Evolutionary conservation across 1,139 yeast genomes (phyloP).

Genomic region (Candida gigantensis): DNA sequence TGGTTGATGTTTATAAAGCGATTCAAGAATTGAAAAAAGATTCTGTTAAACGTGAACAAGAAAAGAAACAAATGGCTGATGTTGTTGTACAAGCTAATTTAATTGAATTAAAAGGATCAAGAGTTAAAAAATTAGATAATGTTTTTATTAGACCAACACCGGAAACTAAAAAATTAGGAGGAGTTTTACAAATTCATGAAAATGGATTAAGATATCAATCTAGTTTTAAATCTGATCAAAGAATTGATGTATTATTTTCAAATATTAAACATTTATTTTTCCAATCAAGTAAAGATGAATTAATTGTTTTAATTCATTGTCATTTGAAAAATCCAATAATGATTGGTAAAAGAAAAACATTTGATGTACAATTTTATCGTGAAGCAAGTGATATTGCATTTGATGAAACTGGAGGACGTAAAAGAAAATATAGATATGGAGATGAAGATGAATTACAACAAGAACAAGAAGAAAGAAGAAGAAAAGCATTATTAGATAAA

Average conservation of each 20-base stretch:
- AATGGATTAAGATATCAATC: conserved; percentile 95
- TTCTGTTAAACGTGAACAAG: conserved; percentile 86
- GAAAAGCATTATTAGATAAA: conserved; percentile 86
- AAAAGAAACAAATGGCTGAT: conserved; percentile 89
- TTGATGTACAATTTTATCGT: conserved; percentile 92
- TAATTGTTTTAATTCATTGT: conserved; percentile 89
- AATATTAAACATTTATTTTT: conserved; percentile 92
- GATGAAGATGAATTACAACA: conserved; percentile 98
- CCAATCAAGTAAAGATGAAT: conserved; percentile 95
- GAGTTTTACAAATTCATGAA: conserved; percentile 87
- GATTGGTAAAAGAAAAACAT: conserved; percentile 94
- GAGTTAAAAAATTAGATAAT: conserved; percentile 84
- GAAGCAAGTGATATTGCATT: conserved; percentile 96
- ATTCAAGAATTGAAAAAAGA: conserved; percentile 93
- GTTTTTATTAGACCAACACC: conserved; percentile 95
- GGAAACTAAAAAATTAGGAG: conserved; percentile 92
- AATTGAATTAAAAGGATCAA: conserved; percentile 72
- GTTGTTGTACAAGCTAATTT: conserved; percentile 91
- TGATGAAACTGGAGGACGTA: conserved; percentile 96
- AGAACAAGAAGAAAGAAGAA: conserved; percentile 96
- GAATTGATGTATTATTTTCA: conserved; percentile 83
- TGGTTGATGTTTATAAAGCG: conserved; percentile 86
- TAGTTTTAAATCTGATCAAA: conserved; percentile 76
- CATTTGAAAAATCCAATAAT: conserved; percentile 90
- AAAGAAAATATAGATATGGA: conserved; percentile 88